A percentile compares a stretch with the other conserved stretches of the same genome.
These are phyloP conservation scores for Colletotrichum gloeosporioides DNA, from an alignment of 2,329 filamentous ascomycete species.

Conservation along the genomic window DNA sequence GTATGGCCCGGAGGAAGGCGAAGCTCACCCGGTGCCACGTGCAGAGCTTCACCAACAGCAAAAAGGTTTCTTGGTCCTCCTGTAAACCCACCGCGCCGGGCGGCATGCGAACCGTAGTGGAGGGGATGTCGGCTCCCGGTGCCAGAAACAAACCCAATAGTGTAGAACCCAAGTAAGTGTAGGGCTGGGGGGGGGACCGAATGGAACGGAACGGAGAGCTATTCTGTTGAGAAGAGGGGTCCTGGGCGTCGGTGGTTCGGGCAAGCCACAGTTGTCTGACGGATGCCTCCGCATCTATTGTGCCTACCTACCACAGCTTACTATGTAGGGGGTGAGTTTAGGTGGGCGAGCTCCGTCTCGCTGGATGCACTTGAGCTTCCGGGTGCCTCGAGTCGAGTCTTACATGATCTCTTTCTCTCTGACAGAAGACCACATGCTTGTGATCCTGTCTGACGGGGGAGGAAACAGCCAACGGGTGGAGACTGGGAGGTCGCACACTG, in stretches of 20 bases:
- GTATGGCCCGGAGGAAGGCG: neutral
- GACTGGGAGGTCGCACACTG: neutral
- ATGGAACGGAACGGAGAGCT: neutral
- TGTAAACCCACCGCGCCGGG: neutral
- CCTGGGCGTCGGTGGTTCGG: neutral
- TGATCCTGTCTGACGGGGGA: slow-evolving; percentile 6
- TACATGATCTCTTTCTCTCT: neutral
- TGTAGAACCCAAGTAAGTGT: neutral
- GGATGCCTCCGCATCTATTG: neutral
- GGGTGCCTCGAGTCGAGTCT: neutral
- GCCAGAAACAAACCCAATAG: neutral
- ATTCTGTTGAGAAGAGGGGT: neutral
- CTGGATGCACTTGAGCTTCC: neutral
- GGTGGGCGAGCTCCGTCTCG: neutral
- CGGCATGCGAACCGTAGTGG: neutral
- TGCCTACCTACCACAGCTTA: neutral
- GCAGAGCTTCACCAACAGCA: neutral
- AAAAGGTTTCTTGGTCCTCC: neutral
- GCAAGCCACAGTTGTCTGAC: slow-evolving; percentile 2
- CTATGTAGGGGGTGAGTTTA: slow-evolving; percentile 1
- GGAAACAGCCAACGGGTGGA: neutral
- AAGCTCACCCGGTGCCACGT: slow-evolving; percentile 6
- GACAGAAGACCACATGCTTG: neutral
- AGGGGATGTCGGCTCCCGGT: neutral
- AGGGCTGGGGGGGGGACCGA: slow-evolving; percentile 2